Evolutionary conservation across 768 basidiomycete genomes (phyloP), one percentile per base, ranked within the genome.

Genomic region (Boletus vinaceobasis): DNA sequence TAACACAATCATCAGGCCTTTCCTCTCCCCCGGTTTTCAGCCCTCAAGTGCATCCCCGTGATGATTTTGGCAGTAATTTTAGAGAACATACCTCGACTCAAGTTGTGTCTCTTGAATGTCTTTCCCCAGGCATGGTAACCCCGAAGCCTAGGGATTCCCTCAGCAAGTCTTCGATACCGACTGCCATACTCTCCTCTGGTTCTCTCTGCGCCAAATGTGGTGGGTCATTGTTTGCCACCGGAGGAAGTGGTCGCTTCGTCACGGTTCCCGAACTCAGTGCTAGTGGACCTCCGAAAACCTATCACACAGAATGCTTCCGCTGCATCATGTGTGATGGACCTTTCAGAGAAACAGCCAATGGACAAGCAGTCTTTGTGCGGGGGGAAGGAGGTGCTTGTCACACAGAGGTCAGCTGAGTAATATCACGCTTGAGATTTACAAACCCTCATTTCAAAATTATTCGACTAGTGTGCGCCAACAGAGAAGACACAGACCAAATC

Each of bases 261-360:
- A 87, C 87, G 2, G 80, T 90, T 29, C 87, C 89, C 7, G 81
- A 79, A 53, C 68, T 72, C 48, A 69, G 65, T 35, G 61, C 69
- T 2, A 65, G 61, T 52, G 74, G 74, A 17, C 71, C 73, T 23
- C 77, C 83, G n/a, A 78, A 79, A 66, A 77, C 78, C 21, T 93
- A 88, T 62, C 90, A 93, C 60, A 76, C 80, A 4, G 79, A 83
- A 40, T 93, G 90, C 66, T 92, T 93, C 70, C 82, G 78, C 49
- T 93, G 90, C 62, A 74, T 68, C 21, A 73, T 86, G 21, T 93
- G 90, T 61, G 74, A 81, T 42, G 77, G 79, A 17, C 64, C 75
- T 9, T 90, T 93, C 61, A 80, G 79, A 57, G 87, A 87, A 64
- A 74, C 73, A 35, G 72, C 73, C 46, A 79, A 75, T 21, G 87